A percentile compares a stretch with the other conserved stretches of the same genome.
Conservation (phyloP, 768 basidiomycete genomes). For the Phlebiopsis flavidoalba region DNA sequence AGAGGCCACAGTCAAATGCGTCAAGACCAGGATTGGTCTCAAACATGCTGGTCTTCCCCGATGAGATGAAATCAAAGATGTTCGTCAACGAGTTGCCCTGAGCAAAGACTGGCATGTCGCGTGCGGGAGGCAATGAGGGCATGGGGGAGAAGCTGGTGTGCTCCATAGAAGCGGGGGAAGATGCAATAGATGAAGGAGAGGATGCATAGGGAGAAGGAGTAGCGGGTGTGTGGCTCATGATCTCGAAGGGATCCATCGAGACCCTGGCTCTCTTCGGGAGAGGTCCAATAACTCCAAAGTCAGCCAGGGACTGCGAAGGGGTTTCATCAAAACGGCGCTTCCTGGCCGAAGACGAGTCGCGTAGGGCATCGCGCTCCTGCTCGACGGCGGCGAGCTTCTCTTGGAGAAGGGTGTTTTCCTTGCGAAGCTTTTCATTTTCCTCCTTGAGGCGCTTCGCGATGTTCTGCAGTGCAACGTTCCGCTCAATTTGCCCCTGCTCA, state of each 20-base stretch:
- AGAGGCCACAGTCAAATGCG: slow-evolving; percentile 69
- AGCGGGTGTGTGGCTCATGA: slow-evolving; percentile 11
- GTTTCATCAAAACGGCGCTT: slow-evolving; percentile 49
- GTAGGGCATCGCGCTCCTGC: slow-evolving; percentile 16
- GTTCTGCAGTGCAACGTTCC: slow-evolving; percentile 78
- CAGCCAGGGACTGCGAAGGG: slow-evolving; percentile 26
- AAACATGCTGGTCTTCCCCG: slow-evolving; percentile 23
- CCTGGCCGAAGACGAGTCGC: slow-evolving; percentile 41
- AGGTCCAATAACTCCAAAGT: slow-evolving; percentile 11
- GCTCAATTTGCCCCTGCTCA: slow-evolving; percentile 88
- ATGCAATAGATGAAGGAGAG: slow-evolving; percentile 32
- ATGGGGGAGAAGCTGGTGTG: slow-evolving; percentile 29
- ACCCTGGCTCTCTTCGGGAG: slow-evolving; percentile 36
- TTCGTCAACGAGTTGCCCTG: slow-evolving; percentile 27
- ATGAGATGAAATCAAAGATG: slow-evolving; percentile 34
- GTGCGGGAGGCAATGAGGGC: slow-evolving; percentile 21
- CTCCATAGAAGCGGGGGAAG: slow-evolving; percentile 42
- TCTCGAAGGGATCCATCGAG: slow-evolving; percentile 19
- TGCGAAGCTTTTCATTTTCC: slow-evolving; percentile 71
- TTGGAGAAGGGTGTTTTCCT: slow-evolving; percentile 61
- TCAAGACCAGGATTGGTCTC: slow-evolving; percentile 30
- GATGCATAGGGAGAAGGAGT: slow-evolving; percentile 15
- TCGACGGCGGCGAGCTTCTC: slow-evolving; percentile 30
- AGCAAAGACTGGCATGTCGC: slow-evolving; percentile 23
- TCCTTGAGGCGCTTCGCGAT: slow-evolving; percentile 83